phyloP scores from a whole-genome alignment of 164 flowering plant species.

The Aristolochia fimbriata region DNA sequence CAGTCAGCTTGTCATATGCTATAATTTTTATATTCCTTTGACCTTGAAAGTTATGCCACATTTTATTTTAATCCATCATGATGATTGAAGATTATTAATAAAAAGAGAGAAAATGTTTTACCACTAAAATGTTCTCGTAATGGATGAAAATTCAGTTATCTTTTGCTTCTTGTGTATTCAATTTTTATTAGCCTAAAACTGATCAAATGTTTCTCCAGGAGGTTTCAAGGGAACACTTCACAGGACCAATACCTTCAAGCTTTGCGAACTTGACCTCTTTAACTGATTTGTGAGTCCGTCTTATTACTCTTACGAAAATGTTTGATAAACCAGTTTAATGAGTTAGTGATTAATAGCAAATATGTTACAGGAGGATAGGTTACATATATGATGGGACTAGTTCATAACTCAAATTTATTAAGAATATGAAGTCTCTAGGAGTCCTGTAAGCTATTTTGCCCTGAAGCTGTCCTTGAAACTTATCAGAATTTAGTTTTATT shows the following conservation, averaged over 20 bases:
- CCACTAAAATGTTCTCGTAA: no score
- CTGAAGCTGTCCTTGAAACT: not conserved
- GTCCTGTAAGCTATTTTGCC: constrained; percentile 10
- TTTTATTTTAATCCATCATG: no score
- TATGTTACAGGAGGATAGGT: constrained; percentile 43
- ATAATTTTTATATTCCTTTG: no score
- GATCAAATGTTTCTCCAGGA: constrained; percentile 19
- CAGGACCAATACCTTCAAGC: constrained; percentile 60
- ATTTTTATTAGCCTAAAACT: not conserved
- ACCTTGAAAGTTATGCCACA: no score
- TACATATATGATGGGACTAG: constrained; percentile 46
- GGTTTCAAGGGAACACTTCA: constrained; percentile 65
- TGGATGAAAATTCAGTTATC: no score
- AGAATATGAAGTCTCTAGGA: constrained; percentile 53
- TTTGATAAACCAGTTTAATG: no score
- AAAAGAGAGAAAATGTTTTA: no score
- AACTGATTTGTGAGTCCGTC: constrained; percentile 47
- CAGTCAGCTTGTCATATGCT: no score
- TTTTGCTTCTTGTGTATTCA: not conserved
- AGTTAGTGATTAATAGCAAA: constrained; percentile 2
- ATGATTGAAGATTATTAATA: no score
- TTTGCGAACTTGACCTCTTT: constrained; percentile 46
- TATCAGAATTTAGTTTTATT: no score
- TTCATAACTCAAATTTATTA: constrained; percentile 47
- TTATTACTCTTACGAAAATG: no score